phyloP scores from a whole-genome alignment of 2,329 filamentous ascomycete species.

The Ophiostoma sp. region DNA sequence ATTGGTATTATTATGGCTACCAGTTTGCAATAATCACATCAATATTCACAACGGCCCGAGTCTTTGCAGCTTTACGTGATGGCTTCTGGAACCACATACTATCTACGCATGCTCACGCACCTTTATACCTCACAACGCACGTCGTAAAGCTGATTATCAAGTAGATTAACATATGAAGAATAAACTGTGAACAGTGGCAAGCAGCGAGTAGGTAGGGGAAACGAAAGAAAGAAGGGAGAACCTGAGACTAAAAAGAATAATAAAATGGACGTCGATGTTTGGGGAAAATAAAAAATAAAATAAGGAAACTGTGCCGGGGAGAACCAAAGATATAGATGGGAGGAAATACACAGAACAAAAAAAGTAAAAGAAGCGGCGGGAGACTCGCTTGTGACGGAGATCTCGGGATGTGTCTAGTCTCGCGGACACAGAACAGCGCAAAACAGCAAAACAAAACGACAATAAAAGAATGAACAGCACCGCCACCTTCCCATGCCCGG shows the following conservation, averaged over 20 bases:
- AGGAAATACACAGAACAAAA: background rate
- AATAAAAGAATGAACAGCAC: background rate
- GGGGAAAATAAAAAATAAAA: background rate
- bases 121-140: too few relatives aligned
- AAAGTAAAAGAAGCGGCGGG: background rate
- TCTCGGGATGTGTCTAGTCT: conserved; percentile 4
- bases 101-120: too few relatives aligned
- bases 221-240: conserved; percentile 7
- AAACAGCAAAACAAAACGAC: background rate
- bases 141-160: background rate
- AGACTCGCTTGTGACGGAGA: background rate
- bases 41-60: too few relatives aligned
- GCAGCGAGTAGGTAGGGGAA: background rate
- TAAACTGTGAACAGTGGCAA: background rate
- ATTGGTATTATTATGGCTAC: too few relatives aligned
- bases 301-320: background rate
- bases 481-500: background rate
- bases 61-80: too few relatives aligned
- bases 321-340: conserved; percentile 2
- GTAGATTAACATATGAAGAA: background rate
- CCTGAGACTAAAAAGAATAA: background rate
- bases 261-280: too few relatives aligned
- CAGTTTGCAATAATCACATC: too few relatives aligned
- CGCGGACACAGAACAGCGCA: background rate
- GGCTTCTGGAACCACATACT: too few relatives aligned